These are phyloP conservation scores for Cercospora zeina DNA, from an alignment of 2,329 filamentous ascomycete genomes.

Conservation along the genomic window DNA sequence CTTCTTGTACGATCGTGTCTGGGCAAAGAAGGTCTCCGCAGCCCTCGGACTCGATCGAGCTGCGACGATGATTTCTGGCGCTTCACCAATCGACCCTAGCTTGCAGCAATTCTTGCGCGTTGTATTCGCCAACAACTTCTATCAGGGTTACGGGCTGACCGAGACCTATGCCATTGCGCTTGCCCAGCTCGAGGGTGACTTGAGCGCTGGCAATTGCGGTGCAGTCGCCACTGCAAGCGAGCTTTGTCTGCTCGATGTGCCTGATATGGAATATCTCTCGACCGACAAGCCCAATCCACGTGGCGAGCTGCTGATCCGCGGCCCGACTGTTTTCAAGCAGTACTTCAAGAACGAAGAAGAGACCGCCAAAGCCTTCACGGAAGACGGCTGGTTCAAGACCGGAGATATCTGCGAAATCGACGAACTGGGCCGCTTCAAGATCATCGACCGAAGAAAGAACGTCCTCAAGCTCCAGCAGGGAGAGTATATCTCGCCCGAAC, in stretches of 20 bases:
- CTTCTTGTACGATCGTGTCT: constrained; percentile 79
- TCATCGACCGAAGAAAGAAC: constrained; percentile 97
- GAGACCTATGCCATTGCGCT: constrained; percentile 82
- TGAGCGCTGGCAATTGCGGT: constrained; percentile 78
- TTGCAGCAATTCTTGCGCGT: constrained; percentile 87
- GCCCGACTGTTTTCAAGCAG: constrained; percentile 75
- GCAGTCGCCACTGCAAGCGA: constrained; percentile 67
- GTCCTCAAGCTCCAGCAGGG: constrained; percentile 97
- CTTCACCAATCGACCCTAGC: constrained; percentile 83
- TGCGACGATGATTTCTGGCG: constrained; percentile 78
- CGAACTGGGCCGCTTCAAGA: constrained; percentile 79
- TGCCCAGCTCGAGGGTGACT: constrained; percentile 70
- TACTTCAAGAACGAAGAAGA: constrained; percentile 91
- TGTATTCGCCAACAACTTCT: constrained; percentile 74
- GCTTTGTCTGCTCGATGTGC: constrained; percentile 79
- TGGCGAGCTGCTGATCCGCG: constrained; percentile 83
- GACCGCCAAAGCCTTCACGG: constrained; percentile 76
- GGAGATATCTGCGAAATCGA: constrained; percentile 90
- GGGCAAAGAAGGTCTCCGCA: constrained; percentile 82
- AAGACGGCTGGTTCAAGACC: constrained; percentile 95
- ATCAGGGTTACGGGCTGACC: constrained; percentile 90
- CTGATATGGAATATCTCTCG: constrained; percentile 89
- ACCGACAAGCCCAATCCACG: constrained; percentile 87
- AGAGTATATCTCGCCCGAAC: constrained; percentile 96
- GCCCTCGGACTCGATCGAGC: constrained; percentile 77